Conservation (phyloP, 129 eudicot genomes). For the Lonicera japonica region DNA sequence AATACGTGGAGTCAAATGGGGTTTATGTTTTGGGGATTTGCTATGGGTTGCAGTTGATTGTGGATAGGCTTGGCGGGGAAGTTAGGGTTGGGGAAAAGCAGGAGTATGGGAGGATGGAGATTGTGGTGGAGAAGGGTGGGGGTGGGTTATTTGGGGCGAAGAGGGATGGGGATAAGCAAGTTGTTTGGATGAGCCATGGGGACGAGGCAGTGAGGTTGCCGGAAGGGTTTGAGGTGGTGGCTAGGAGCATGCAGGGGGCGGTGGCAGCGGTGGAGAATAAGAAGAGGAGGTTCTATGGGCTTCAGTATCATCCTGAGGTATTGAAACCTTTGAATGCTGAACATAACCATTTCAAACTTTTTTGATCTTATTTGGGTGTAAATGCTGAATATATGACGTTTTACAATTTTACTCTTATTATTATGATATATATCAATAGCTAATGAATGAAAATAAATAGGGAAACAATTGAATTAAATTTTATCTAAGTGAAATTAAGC, state of each 20-base stretch:
- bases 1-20: slow-evolving; percentile 46
- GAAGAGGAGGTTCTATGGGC: slow-evolving; percentile 57
- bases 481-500: no score
- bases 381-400: no score
- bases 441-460: no score
- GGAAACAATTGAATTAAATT: no score
- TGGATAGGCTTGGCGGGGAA: slow-evolving; percentile 76
- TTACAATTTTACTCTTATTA: no score
- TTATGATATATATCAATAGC: no score
- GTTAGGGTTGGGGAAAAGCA: slow-evolving; percentile 76
- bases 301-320: slow-evolving; percentile 97
- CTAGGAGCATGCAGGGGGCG: slow-evolving; percentile 64
- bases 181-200: slow-evolving; percentile 98
- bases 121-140: slow-evolving; percentile 44
- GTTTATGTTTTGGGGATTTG: slow-evolving; percentile 73
- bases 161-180: slow-evolving; percentile 60
- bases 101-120: slow-evolving; percentile 90
- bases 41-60: slow-evolving; percentile 78
- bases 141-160: slow-evolving; percentile 51
- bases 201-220: slow-evolving; percentile 80
- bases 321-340: no score
- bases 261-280: slow-evolving; percentile 71
- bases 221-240: slow-evolving; percentile 75
- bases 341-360: no score
- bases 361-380: no score